Evolutionary conservation across 257 asterid species (phyloP).

Genomic region (Echites panduratus): DNA sequence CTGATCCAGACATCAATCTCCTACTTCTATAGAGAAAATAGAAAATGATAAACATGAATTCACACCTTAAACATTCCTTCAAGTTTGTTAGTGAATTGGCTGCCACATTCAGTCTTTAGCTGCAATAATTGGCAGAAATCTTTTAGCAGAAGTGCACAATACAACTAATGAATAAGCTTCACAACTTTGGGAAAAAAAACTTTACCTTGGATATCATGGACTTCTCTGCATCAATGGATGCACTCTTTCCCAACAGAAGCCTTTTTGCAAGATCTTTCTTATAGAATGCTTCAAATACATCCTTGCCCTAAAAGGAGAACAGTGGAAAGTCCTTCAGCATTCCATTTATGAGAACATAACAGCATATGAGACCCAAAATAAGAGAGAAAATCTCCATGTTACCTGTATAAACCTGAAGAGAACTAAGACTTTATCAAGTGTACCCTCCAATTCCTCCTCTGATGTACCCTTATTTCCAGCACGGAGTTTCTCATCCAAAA

Average conservation of each 20-base stretch:
- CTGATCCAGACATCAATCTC: background rate
- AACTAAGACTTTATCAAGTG: conserved; percentile 92
- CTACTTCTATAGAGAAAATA: background rate
- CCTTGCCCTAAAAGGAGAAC: conserved; percentile 34
- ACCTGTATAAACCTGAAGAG: conserved; percentile 97
- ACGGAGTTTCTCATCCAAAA: conserved; percentile 95
- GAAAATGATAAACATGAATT: background rate
- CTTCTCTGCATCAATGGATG: conserved; percentile 95
- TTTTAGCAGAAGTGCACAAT: conserved; percentile 16
- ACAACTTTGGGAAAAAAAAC: background rate
- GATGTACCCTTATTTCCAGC: conserved; percentile 99
- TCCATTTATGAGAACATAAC: background rate
- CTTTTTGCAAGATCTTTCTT: conserved; percentile 76
- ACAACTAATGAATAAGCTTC: conserved; percentile 8
- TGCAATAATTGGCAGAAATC: conserved; percentile 19
- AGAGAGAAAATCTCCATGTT: conserved; percentile 5
- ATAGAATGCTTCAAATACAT: conserved; percentile 49
- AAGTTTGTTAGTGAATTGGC: conserved; percentile 96
- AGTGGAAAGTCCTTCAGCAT: background rate
- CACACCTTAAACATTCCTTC: conserved; percentile 97
- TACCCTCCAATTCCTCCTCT: conserved; percentile 98
- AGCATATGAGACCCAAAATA: background rate
- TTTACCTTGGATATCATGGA: conserved; percentile 53
- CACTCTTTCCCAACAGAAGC: conserved; percentile 88
- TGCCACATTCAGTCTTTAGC: conserved; percentile 98